These are phyloP conservation scores for Coemansia furcata DNA, from an alignment of 192 early-diverging fungal genomes.

Conservation along the genomic window DNA sequence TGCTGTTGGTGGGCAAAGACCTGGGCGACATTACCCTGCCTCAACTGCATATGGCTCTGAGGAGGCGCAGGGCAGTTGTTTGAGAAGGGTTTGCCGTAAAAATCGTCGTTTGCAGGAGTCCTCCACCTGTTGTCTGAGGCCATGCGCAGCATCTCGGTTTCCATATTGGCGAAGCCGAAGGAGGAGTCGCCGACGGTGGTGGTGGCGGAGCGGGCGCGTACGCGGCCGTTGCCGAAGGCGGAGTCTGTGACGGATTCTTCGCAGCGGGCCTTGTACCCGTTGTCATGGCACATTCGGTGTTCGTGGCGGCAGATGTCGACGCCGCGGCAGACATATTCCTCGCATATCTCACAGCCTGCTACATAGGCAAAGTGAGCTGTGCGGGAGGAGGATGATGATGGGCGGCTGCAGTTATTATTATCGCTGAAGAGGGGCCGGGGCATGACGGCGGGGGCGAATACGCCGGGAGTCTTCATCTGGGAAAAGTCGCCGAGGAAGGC, in stretches of 20 bases:
- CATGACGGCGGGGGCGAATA: conserved; percentile 41
- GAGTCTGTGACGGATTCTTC: conserved; percentile 43
- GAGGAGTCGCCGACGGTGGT: conserved; percentile 38
- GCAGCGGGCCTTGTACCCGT: conserved; percentile 19
- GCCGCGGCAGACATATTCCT: conserved; percentile 36
- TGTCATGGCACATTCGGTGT: conserved; percentile 25
- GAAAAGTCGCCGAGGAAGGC: conserved; percentile 5
- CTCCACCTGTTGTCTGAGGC: conserved; percentile 45
- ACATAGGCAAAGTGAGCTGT: conserved; percentile 41
- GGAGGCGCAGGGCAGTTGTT: conserved; percentile 9
- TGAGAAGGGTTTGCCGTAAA: conserved; percentile 29
- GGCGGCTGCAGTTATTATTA: not conserved
- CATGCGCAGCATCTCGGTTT: conserved; percentile 43
- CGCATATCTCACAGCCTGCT: conserved; percentile 42
- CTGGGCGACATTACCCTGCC: conserved; percentile 29
- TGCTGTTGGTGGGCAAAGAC: conserved; percentile 26
- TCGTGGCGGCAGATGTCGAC: conserved; percentile 36
- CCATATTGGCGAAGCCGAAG: conserved; percentile 49
- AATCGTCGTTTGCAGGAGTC: conserved; percentile 11
- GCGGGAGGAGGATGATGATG: conserved; percentile 14
- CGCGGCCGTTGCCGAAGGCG: conserved; percentile 34
- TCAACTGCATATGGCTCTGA: conserved; percentile 26
- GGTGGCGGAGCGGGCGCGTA: conserved; percentile 39
- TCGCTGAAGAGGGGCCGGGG: conserved; percentile 40
- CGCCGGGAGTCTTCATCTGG: conserved; percentile 29